Evolutionary conservation across 2,329 filamentous ascomycete genomes (phyloP).

Genomic region (Podosphaera fusca): DNA sequence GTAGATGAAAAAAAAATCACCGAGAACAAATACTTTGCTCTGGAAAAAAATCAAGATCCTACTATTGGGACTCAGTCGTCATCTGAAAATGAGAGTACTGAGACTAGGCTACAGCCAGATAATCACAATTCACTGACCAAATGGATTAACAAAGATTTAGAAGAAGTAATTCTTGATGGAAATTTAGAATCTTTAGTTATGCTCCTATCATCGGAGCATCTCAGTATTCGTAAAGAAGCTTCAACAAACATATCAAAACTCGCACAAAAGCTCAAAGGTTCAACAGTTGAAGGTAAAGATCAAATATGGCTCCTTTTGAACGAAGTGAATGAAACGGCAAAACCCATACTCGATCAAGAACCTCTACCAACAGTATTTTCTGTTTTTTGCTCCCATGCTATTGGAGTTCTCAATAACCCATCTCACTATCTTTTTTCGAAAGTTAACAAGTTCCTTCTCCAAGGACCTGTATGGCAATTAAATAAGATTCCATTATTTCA

Average conservation of each 20-base stretch:
- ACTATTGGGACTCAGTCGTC: constrained; percentile 1
- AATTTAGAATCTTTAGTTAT: constrained; percentile 46
- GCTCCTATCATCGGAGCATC: constrained; percentile 52
- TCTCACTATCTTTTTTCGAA: constrained; percentile 69
- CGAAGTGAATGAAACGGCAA: constrained; percentile 56
- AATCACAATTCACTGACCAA: constrained; percentile 29
- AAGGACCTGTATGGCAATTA: constrained; percentile 51
- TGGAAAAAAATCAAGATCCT: constrained; percentile 1
- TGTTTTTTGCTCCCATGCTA: constrained; percentile 49
- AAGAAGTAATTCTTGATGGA: constrained; percentile 59
- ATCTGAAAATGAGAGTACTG: neutral
- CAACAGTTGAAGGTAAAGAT: constrained; percentile 50
- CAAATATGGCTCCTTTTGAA: constrained; percentile 60
- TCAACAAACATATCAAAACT: constrained; percentile 44
- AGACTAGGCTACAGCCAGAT: constrained; percentile 7
- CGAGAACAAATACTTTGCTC: constrained; percentile 1
- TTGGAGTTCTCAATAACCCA: constrained; percentile 51
- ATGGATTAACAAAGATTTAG: constrained; percentile 57
- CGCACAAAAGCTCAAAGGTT: constrained; percentile 38
- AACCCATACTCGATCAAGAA: constrained; percentile 25
- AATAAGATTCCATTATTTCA: constrained; percentile 50
- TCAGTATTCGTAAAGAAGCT: constrained; percentile 59
- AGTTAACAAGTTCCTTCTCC: constrained; percentile 62
- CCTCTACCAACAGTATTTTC: constrained; percentile 51
- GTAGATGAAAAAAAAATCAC: constrained; percentile 11